Evolutionary conservation across 345 rosid species (phyloP).

Genomic region (Rhodomyrtus tomentosa): DNA sequence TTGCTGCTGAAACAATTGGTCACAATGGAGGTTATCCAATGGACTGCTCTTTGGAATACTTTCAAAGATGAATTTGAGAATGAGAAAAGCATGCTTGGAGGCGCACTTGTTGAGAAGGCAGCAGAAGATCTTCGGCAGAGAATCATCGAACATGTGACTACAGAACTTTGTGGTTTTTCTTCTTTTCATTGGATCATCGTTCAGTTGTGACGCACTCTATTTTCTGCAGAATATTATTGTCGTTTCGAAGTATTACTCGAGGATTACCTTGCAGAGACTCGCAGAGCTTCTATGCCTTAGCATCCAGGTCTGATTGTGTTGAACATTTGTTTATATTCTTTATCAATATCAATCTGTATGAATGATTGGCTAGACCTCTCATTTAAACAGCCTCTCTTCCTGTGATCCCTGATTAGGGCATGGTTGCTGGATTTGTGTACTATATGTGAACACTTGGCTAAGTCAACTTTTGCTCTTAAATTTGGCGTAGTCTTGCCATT

Average conservation of each 20-base stretch:
- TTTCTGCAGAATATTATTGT: slow-evolving; percentile 87
- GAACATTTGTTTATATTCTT: not conserved
- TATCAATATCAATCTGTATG: not conserved
- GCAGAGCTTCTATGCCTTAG: slow-evolving; percentile 85
- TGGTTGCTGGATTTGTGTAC: not conserved
- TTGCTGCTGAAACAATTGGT: slow-evolving; percentile 78
- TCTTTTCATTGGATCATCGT: not conserved
- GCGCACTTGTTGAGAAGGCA: slow-evolving; percentile 84
- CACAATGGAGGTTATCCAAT: slow-evolving; percentile 94
- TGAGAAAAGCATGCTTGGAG: slow-evolving; percentile 78
- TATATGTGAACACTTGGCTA: not conserved
- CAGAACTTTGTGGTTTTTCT: not conserved
- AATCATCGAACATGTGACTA: slow-evolving; percentile 83
- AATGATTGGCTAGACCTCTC: not conserved
- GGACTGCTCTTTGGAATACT: slow-evolving; percentile 90
- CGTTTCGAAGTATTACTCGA: slow-evolving; percentile 87
- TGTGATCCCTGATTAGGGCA: not conserved
- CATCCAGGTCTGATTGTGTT: slow-evolving; percentile 37
- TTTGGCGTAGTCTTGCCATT: not conserved
- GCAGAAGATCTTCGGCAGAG: slow-evolving; percentile 87
- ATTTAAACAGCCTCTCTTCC: not conserved
- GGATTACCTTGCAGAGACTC: slow-evolving; percentile 79
- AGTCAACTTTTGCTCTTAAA: not conserved
- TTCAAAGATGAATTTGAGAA: slow-evolving; percentile 80
- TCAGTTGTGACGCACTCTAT: not conserved